Conservation (phyloP, 805 yeast species). For the Candida montana region DNA sequence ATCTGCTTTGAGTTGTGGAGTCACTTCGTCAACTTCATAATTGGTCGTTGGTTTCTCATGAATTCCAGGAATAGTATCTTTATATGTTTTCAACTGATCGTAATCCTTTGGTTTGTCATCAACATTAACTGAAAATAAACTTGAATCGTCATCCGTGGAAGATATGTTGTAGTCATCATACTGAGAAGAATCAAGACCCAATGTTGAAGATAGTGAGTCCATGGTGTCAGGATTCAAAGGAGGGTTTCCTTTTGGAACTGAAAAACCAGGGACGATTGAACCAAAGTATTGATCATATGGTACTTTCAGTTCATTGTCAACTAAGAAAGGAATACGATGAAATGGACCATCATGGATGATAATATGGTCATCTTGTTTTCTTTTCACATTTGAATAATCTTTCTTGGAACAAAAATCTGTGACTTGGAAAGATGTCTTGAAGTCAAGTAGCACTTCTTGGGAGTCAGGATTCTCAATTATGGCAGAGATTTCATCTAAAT, state of each 20-base stretch:
- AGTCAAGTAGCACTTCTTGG: slow-evolving; percentile 29
- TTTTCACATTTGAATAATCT: slow-evolving; percentile 40
- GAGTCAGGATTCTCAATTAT: slow-evolving; percentile 24
- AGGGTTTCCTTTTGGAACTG: slow-evolving; percentile 57
- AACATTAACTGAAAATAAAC: background rate
- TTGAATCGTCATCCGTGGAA: background rate
- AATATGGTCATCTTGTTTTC: slow-evolving; percentile 60
- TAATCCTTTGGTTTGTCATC: background rate
- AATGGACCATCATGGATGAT: slow-evolving; percentile 74
- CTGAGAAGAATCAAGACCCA: slow-evolving; percentile 9
- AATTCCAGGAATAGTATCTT: slow-evolving; percentile 17
- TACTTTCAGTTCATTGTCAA: slow-evolving; percentile 46
- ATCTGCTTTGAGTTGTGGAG: slow-evolving; percentile 24
- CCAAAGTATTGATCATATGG: slow-evolving; percentile 46
- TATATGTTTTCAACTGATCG: background rate
- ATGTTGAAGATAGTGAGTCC: slow-evolving; percentile 26
- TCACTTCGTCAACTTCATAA: slow-evolving; percentile 18
- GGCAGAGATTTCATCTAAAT: slow-evolving; percentile 42
- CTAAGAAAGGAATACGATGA: slow-evolving; percentile 70
- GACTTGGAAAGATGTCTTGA: slow-evolving; percentile 53
- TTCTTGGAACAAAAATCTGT: slow-evolving; percentile 56
- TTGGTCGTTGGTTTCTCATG: slow-evolving; percentile 10
- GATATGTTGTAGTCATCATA: slow-evolving; percentile 4
- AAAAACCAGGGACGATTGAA: slow-evolving; percentile 51
- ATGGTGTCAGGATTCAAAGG: slow-evolving; percentile 52